Conservation (phyloP, 73 alveolate genomes). For the Uronychia binucleata region DNA sequence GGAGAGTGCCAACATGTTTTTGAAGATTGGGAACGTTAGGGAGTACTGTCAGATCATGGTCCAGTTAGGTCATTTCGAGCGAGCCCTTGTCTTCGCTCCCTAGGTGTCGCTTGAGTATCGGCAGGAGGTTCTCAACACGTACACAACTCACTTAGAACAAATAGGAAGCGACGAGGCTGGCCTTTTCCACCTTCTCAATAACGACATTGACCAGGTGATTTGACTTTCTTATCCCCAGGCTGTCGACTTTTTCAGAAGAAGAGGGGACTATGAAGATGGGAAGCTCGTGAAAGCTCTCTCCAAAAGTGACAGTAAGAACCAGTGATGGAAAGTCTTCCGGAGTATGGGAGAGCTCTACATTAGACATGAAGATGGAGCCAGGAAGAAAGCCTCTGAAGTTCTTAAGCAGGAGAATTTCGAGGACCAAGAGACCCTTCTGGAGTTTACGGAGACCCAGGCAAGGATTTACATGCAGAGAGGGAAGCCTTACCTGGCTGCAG, state of each 20-base stretch:
- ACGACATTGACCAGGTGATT: neutral
- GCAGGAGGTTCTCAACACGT: slow-evolving; percentile 51
- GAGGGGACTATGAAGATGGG: neutral
- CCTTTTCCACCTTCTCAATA: neutral
- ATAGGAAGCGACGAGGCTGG: neutral
- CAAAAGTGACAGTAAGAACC: neutral
- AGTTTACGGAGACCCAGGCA: neutral
- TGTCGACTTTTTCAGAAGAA: neutral
- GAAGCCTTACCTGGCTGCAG: neutral
- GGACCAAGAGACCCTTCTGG: neutral
- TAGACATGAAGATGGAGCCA: neutral
- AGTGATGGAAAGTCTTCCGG: neutral
- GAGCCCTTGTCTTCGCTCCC: slow-evolving; percentile 88
- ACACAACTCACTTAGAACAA: slow-evolving; percentile 31
- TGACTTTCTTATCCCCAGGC: too few relatives aligned
- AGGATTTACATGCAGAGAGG: neutral
- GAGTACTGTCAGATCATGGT: slow-evolving; percentile 83
- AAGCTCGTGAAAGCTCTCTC: neutral
- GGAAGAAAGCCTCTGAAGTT: neutral
- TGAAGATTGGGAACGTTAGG: slow-evolving; percentile 72
- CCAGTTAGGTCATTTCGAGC: slow-evolving; percentile 62
- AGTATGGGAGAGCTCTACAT: too few relatives aligned
- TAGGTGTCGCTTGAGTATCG: slow-evolving; percentile 79
- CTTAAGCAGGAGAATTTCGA: neutral
- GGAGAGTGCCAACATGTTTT: slow-evolving; percentile 70